phyloP scores from a whole-genome alignment of 1,284 basidiomycete species.

The Termitomyces sp. region DNA sequence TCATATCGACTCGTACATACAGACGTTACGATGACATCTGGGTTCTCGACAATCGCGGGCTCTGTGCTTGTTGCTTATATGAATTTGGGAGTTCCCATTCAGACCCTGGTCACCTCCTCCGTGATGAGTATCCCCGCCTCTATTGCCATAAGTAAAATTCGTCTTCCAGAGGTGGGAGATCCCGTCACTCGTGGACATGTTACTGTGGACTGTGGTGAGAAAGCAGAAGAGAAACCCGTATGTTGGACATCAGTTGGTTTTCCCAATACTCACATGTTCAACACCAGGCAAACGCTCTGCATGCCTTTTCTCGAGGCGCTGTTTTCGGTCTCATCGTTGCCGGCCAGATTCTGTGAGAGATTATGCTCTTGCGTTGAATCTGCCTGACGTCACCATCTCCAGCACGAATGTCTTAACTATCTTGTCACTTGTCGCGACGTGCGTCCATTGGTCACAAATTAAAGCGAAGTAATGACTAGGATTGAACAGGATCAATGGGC shows the following conservation, averaged over 20 bases:
- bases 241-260: slow-evolving; percentile 14
- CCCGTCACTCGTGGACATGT: slow-evolving; percentile 81
- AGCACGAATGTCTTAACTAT: slow-evolving; percentile 79
- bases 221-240: slow-evolving; percentile 45
- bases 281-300: slow-evolving; percentile 69
- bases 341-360: slow-evolving; percentile 71
- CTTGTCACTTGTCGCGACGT: slow-evolving; percentile 72
- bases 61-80: slow-evolving; percentile 87
- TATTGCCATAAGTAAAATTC: slow-evolving; percentile 86
- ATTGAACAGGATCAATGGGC: slow-evolving; percentile 60
- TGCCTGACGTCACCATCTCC: slow-evolving; percentile 3
- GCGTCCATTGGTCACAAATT: slow-evolving; percentile 17
- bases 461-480: background rate
- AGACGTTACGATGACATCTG: slow-evolving; percentile 86
- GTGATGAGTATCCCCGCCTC: slow-evolving; percentile 95
- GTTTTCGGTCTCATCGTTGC: slow-evolving; percentile 83
- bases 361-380: slow-evolving; percentile 2
- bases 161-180: slow-evolving; percentile 78
- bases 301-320: slow-evolving; percentile 87
- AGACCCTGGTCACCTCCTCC: slow-evolving; percentile 84
- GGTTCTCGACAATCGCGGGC: slow-evolving; percentile 88
- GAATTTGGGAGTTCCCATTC: slow-evolving; percentile 73
- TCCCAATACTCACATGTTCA: background rate
- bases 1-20: background rate
- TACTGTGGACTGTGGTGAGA: slow-evolving; percentile 70